These are phyloP conservation scores for Cryphonectria nitschkei DNA, from an alignment of 2,329 filamentous ascomycete species.

Conservation along the genomic window DNA sequence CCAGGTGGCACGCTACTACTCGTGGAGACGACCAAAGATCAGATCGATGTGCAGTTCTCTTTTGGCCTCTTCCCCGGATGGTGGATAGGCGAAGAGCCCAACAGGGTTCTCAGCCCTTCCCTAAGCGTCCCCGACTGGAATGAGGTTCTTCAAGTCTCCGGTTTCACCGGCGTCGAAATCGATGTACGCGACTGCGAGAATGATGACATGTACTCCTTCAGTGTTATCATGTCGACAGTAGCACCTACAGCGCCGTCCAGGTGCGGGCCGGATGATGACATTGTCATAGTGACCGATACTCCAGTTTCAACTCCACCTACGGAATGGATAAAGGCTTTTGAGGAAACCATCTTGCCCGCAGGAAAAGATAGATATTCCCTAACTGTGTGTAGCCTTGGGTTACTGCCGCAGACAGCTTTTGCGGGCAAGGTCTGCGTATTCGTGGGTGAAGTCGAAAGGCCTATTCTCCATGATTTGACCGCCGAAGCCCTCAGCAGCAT, in stretches of 20 bases:
- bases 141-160: slow-evolving; percentile 28
- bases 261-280: too few species aligned
- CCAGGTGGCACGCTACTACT: slow-evolving; percentile 1
- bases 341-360: too few species aligned
- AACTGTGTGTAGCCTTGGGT: too few species aligned
- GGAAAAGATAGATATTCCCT: too few species aligned
- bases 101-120: slow-evolving; percentile 34
- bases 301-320: too few species aligned
- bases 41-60: slow-evolving; percentile 31
- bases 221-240: not conserved
- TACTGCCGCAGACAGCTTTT: too few species aligned
- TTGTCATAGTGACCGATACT: too few species aligned
- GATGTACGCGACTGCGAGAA: slow-evolving; percentile 33
- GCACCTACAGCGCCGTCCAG: too few species aligned
- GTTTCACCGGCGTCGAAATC: slow-evolving; percentile 33
- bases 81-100: slow-evolving; percentile 39
- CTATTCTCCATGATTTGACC: slow-evolving; percentile 33
- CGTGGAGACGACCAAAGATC: slow-evolving; percentile 30
- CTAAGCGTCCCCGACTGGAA: slow-evolving; percentile 34
- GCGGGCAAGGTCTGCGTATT: slow-evolving; percentile 30
- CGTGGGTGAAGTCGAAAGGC: slow-evolving; percentile 34
- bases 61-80: slow-evolving; percentile 39
- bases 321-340: too few species aligned
- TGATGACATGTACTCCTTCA: slow-evolving; percentile 7
- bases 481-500: slow-evolving; percentile 22